Evolutionary conservation across 176 grass and related monocot species (phyloP).

Genomic region (Microstegium vimineum): DNA sequence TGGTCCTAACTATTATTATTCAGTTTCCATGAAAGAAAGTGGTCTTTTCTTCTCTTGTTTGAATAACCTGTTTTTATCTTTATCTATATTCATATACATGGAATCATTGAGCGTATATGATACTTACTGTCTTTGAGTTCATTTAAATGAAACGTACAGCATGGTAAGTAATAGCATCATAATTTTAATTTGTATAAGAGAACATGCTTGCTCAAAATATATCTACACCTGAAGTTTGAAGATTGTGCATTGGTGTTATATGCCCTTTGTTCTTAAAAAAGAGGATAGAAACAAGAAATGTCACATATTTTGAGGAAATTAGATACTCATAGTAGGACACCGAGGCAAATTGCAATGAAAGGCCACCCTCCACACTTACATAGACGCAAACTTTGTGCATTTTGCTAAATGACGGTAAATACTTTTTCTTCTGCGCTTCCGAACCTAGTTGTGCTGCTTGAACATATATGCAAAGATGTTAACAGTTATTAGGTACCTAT

Average conservation of each 20-base stretch:
- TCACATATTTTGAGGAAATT: neutral
- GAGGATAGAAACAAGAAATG: neutral
- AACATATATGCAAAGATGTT: too few relatives aligned
- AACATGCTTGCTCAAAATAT: neutral
- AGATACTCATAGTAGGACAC: too few relatives aligned
- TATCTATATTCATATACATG: too few relatives aligned
- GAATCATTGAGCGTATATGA: neutral
- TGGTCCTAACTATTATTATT: neutral
- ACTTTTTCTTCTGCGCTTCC: too few relatives aligned
- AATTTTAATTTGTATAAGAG: neutral
- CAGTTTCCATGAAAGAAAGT: neutral
- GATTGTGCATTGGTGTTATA: neutral
- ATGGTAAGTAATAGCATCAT: neutral
- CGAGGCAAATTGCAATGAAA: too few relatives aligned
- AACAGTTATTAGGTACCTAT: too few relatives aligned
- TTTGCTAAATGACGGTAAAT: too few relatives aligned
- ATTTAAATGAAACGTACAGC: too few relatives aligned
- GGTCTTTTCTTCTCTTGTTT: neutral
- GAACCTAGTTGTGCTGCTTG: too few relatives aligned
- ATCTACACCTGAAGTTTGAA: neutral
- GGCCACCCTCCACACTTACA: too few relatives aligned
- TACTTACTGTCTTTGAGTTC: too few relatives aligned
- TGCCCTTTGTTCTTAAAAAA: neutral
- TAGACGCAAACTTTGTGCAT: too few relatives aligned
- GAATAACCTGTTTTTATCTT: neutral